Percentiles rank a stretch among this genome's conserved stretches.
Evolutionary conservation across 345 rosid genomes (phyloP).

Genomic region (Pelargonium nanum): DNA sequence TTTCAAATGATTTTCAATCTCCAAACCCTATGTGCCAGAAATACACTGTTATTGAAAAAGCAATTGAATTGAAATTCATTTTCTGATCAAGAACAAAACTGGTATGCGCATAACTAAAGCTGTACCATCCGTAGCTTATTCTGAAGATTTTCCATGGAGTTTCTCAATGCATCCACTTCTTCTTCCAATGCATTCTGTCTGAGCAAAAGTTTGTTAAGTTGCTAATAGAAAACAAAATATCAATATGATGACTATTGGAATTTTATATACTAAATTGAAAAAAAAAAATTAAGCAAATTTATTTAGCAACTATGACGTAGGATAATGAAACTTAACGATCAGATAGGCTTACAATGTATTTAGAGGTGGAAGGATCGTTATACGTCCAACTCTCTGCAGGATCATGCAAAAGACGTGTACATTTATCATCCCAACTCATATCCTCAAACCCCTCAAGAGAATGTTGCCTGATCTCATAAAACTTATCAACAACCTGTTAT

Average conservation of each 20-base stretch:
- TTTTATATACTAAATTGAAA: not conserved
- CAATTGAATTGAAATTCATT: not conserved
- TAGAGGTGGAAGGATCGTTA: slow-evolving; percentile 67
- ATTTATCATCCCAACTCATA: slow-evolving; percentile 54
- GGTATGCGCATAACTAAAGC: slow-evolving; percentile 7
- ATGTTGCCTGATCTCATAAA: slow-evolving; percentile 54
- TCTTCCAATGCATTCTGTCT: slow-evolving; percentile 96
- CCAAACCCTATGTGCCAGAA: slow-evolving; percentile 60
- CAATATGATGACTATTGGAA: slow-evolving; percentile 1
- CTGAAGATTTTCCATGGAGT: slow-evolving; percentile 52
- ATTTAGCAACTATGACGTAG: not conserved
- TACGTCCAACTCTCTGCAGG: slow-evolving; percentile 69
- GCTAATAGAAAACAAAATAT: slow-evolving; percentile 18
- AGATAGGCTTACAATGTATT: slow-evolving; percentile 62
- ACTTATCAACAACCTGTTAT: slow-evolving; percentile 61
- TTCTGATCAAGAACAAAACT: slow-evolving; percentile 1
- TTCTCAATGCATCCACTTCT: slow-evolving; percentile 56
- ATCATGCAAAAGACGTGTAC: slow-evolving; percentile 55
- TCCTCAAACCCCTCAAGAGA: slow-evolving; percentile 36
- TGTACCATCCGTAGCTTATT: slow-evolving; percentile 75
- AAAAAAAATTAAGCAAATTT: no score
- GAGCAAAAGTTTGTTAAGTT: slow-evolving; percentile 56
- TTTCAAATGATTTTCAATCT: slow-evolving; percentile 91
- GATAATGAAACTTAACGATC: not conserved
- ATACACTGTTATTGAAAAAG: not conserved